Evolutionary conservation across 352 stramenopile species (phyloP), one percentile per base, ranked within the genome.

Genomic region (Phytophthora colocasiae): DNA sequence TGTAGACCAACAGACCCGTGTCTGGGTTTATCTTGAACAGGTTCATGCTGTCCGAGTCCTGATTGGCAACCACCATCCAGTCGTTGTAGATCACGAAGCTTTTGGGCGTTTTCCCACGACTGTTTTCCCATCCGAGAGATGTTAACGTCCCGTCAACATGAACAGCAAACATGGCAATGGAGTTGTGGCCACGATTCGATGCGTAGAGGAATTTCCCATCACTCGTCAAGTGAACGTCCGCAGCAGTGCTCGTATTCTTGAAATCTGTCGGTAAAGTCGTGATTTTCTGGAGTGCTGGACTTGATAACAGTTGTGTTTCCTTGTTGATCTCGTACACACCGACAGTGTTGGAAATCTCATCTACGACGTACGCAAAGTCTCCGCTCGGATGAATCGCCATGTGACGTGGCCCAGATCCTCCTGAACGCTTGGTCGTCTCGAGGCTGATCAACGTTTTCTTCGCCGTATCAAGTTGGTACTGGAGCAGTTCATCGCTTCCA

Each of bases 151-250:
- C 73, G 31, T 69, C 40, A 27, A 47, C 46, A 31, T 63, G 48
- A 43, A 89, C 49, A 17, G 50, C 47, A 63, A 84, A 89, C 14
- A 82, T 80, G 14, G 78, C 73, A 38, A 90, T 84, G 31, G 73
- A 83, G 57, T 90, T 66, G 70, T 90, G 77, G 22, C 69, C 74
- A 47, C 78, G 81, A 64, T 87, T 90, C n/a, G 81, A 88, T n/a
- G 69, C 56, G 66, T 85, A 90, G 11, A 90, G 29, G 34, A 84
- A 90, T 15, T 75, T 72, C 29, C 75, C 78, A 49, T 71, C 68
- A 7, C 46, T 60, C 7, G 78, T 84, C 11, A 83, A 63, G 32
- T 87, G 68, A 55, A 89, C 73, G 29, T 83, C 80, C 1, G 80
- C 73, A 46, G 47, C 58, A 24, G 60, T 63, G 9, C 51, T 73